These are phyloP conservation scores for Hyphopichia wangnamkhiaoensis DNA, from an alignment of 1,139 yeast genomes.

Conservation along the genomic window DNA sequence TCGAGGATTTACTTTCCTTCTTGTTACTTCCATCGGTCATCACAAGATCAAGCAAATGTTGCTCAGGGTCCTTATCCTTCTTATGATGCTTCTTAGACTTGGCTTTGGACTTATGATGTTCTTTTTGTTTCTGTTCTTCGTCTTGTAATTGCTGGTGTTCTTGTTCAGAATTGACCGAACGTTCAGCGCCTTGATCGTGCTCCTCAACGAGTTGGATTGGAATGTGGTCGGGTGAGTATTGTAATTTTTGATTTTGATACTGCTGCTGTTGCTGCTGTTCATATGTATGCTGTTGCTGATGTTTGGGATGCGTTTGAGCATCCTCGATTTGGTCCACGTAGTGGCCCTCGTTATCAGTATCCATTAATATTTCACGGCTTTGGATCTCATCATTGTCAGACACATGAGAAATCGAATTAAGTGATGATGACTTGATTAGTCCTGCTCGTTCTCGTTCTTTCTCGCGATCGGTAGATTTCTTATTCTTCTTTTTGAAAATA, in stretches of 20 bases:
- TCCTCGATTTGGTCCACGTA: not conserved
- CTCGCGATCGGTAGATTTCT: constrained; percentile 6
- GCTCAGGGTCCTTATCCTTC: not conserved
- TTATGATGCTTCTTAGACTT: not conserved
- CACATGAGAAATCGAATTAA: constrained; percentile 1
- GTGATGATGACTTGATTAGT: constrained; percentile 1
- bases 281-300: not conserved
- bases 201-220: not conserved
- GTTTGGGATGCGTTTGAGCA: not conserved
- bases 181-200: not conserved
- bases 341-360: not conserved
- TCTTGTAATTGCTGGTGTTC: too few species aligned
- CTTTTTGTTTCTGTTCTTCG: too few species aligned
- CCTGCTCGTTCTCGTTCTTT: not conserved
- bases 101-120: too few species aligned
- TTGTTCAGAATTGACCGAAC: too few species aligned
- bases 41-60: constrained; percentile 1
- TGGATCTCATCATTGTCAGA: not conserved
- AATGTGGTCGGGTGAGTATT: too few species aligned
- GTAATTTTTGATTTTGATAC: not conserved
- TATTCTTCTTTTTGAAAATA: constrained; percentile 28
- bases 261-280: not conserved
- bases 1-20: constrained; percentile 5
- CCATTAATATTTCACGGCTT: not conserved
- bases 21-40: not conserved